These are phyloP conservation scores for Daedalea quercina DNA, from an alignment of 768 basidiomycete species.

Conservation along the genomic window DNA sequence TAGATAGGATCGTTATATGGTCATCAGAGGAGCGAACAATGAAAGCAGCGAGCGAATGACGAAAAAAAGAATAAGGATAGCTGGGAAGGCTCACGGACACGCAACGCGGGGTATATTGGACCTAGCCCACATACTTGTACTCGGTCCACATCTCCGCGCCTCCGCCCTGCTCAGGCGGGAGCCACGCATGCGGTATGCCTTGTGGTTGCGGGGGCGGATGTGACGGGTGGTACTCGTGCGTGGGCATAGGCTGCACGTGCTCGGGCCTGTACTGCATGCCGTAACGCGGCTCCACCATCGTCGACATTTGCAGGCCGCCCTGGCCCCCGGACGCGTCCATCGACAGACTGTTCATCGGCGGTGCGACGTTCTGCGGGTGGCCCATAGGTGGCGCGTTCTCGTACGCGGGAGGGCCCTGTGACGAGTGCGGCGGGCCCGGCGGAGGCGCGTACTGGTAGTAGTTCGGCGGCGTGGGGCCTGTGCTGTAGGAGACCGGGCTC, in stretches of 20 bases:
- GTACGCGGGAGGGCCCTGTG: constrained; percentile 9
- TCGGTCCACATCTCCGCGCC: constrained; percentile 2
- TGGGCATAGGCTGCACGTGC: constrained; percentile 6
- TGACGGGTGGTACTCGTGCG: constrained; percentile 11
- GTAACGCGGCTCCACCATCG: constrained; percentile 4
- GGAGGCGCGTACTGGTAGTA: constrained; percentile 15
- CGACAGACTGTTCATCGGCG: constrained; percentile 4
- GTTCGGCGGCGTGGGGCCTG: constrained; percentile 7
- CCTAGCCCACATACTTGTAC: constrained; percentile 2
- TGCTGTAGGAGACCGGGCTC: constrained; percentile 6
- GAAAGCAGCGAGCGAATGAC: no score
- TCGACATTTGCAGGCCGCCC: constrained; percentile 7
- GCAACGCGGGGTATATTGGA: not conserved
- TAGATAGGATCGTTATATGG: no score
- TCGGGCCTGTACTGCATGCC: constrained; percentile 1
- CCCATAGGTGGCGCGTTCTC: constrained; percentile 5
- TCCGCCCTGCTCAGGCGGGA: not conserved
- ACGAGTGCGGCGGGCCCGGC: constrained; percentile 3
- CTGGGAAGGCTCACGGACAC: not conserved
- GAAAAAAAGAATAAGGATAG: not conserved
- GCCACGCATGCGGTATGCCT: constrained; percentile 1
- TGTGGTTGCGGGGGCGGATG: constrained; percentile 6
- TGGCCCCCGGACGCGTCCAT: constrained; percentile 4
- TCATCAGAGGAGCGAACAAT: no score
- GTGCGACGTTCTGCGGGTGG: constrained; percentile 1